Base-by-base conservation (phyloP, 768 basidiomycete species). In the Vararia minispora region DNA sequence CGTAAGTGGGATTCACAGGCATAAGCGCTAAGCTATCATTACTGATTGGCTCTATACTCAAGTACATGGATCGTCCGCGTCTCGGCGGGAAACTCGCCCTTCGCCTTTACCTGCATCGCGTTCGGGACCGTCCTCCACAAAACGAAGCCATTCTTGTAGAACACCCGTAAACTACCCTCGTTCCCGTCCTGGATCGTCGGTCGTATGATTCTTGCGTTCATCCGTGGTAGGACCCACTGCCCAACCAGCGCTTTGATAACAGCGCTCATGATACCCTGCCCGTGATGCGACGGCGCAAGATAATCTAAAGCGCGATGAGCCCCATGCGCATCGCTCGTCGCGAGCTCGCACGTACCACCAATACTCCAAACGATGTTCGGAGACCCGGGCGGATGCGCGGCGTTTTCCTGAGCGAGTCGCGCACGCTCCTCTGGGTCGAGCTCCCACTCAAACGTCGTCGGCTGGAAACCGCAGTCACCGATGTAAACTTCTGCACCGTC, bases 241-340 rank as follows among this genome's bases (percentile, higher is more conserved):
- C 66, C 50, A 30, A 85, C 37, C 23, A 87, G 33, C 5, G 67
- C 68, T 6, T 56, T 56, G 23, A 86, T 50, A 0, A 69, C 79
- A n/a, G 70, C 72, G 16, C 71, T 69, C 84, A 85, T 85, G 44
- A 86, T 82, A 0, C 82, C 80, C 46, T 59, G 64, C 22, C 79
- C 66, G 41, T 83, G 80, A 49, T 79, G 70, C 24, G 67, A 69
- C 12, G 73, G 63, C 5, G 64, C 68, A 28, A 84, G 55, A 44
- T 68, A 81, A 50, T 79, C 81, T 13, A 23, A 22, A 28, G 9
- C 26, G 10, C 18, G 2, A 21, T 14, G 1, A 21, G 6, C 11
- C 1, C 35, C 5, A 37, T 22, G 26, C 17, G 20, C 28, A 16
- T 13, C 20, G 11, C 32, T 6, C 4, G 7, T n/a, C 17, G 16